These are phyloP conservation scores for Arxiozyma telluris DNA, from an alignment of 1,139 yeast species.

Conservation along the genomic window DNA sequence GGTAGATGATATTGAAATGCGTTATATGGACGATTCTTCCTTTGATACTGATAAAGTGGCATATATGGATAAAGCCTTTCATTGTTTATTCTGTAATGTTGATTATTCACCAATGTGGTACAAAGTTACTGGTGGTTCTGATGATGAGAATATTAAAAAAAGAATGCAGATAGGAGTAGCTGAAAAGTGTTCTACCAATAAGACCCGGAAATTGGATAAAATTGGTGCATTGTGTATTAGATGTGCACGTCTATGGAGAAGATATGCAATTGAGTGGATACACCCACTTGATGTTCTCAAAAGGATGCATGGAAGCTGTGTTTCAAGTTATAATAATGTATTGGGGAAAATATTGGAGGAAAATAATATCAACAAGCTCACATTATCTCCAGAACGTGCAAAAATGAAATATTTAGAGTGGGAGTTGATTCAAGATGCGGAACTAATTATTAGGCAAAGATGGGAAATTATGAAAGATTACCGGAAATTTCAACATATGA, in stretches of 20 bases:
- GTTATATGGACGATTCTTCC: constrained; percentile 36
- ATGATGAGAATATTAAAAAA: constrained; percentile 42
- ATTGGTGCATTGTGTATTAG: constrained; percentile 63
- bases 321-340: constrained; percentile 12
- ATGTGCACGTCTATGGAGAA: constrained; percentile 86
- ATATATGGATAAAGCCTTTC: constrained; percentile 17
- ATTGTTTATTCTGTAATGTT: constrained; percentile 29
- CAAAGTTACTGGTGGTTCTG: constrained; percentile 48
- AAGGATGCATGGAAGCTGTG: constrained; percentile 31
- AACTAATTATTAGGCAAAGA: constrained; percentile 46
- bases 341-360: constrained; percentile 19
- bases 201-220: constrained; percentile 32
- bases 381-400: constrained; percentile 15
- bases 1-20: constrained; percentile 15
- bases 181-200: constrained; percentile 9
- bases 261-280: constrained; percentile 88
- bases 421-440: constrained; percentile 64
- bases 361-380: constrained; percentile 11
- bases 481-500: constrained; percentile 17
- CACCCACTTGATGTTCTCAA: constrained; percentile 61
- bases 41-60: constrained; percentile 27
- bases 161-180: constrained; percentile 18
- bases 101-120: constrained; percentile 32
- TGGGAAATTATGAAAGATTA: constrained; percentile 20
- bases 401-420: constrained; percentile 52